Evolutionary conservation across 2,329 filamentous ascomycete species (phyloP), one percentile per base, ranked within the genome.

Genomic region (Aureobasidium sp.): DNA sequence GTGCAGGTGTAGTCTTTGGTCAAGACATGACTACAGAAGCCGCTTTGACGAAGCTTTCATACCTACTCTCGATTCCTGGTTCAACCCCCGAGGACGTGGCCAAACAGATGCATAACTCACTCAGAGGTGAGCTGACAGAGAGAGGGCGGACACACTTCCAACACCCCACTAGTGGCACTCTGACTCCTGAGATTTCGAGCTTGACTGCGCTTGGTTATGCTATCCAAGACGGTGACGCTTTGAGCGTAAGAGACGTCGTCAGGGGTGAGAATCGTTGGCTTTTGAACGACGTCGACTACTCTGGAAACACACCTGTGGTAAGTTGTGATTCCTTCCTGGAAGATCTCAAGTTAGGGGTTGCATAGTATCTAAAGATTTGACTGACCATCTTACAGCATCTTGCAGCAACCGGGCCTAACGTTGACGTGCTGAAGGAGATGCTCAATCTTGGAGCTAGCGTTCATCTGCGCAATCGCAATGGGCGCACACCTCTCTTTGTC

Each of bases 1-100:
- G 86, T 60, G 90, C 90, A 2, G 92, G 92, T 37, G 90, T 97
- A 53, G 90, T 96, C 35, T 92, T 94, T 66, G 92, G 92, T 6
- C 84, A 92, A 67, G 91, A 96, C 70, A 81, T 96, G 75, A 97
- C 92, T 0, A 89, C 89, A 24, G 92, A 97, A 76, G 92, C 90
- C 2, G 92, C 92, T 6, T 82, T 96, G 67, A 94, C 92, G 22
- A 97, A 97, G 74, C 81, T 97, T 31, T 90, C 90, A 1, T 96
- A 95, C 72, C 82, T 96, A 3, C 82, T 96, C 19, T 88, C 89
- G 5, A 74, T 84, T 5, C 85, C 88, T 1, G 81, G 79, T 35
- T 78, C 88, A n/a, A 81, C 82, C 0, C 79, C 83, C 8, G 78
- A 81, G 59, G 86, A 90, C 24, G 85, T 96, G 31, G 81, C 85